Evolutionary conservation across 2,329 filamentous ascomycete genomes (phyloP), one percentile per base, ranked within the genome.

Genomic region (Colletotrichum sp.): DNA sequence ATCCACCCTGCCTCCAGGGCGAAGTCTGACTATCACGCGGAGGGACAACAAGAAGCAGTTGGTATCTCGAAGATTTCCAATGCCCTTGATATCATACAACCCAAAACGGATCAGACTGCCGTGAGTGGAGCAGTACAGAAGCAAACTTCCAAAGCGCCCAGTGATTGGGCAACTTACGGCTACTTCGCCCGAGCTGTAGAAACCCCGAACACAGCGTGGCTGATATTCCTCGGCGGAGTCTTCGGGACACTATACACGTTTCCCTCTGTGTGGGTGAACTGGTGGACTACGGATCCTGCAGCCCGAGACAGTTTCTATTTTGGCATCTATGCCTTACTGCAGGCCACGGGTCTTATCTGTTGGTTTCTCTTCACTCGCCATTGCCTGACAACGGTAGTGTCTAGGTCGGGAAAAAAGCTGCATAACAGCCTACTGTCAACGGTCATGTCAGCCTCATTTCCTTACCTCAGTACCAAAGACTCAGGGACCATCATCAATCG

Each of bases 401-500:
- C 79, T 3, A 78, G 78, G 3, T 82, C 82, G 2, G 84, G 83
- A 2, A 79, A 78, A 0, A 79, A 78, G 1, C 77, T 87, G 0
- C 86, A 87, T 55, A 69, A 79, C 36, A 70, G 74, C 1, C 80
- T 83, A 7, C 78, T 87, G 28, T 67, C 58, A 1, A 84, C 84
- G 0, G 78, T 86, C 1, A 77, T 85, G 9, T 78, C 78, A 2
- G 87, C 87, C 2, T 85, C 87, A 2, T 72, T 89, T 32, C 76
- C 77, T 8, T 87, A 88, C 76, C 86, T 88, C 66, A 84, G 84
- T 1, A 82, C 74, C 0, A 88, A 84, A 0, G 87, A 89, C 72
- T 81, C 81, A 0, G 87, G 87, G 1, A 78, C 83, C 4, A 80
- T 87, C 25, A 85, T 84, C 7, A 88, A 88, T 32, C 77, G 86